A percentile compares a stretch with the other conserved stretches of the same genome.
phyloP scores from a whole-genome alignment of 2,329 filamentous ascomycete genomes.

The Xylaria sp. region DNA sequence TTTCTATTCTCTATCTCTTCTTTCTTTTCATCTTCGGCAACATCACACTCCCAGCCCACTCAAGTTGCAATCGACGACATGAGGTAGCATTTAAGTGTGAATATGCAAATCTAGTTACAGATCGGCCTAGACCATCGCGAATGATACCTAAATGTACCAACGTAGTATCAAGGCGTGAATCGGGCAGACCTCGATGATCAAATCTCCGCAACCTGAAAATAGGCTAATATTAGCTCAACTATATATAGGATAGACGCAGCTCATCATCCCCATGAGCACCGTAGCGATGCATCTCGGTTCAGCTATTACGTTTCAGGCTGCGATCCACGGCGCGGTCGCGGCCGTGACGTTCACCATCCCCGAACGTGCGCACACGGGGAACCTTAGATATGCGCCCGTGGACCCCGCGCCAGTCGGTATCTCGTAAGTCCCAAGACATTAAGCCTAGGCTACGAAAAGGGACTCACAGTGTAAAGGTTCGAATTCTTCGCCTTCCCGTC shows the following conservation, averaged over 20 bases:
- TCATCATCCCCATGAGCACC: slow-evolving; percentile 1
- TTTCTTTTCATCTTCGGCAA: no score
- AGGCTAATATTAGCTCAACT: neutral
- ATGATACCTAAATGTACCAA: neutral
- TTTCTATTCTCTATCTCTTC: no score
- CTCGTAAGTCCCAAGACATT: slow-evolving; percentile 40
- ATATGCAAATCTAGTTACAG: no score
- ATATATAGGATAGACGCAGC: slow-evolving; percentile 3
- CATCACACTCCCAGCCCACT: no score
- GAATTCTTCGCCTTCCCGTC: slow-evolving; percentile 61
- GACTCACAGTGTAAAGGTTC: slow-evolving; percentile 39
- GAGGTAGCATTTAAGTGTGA: no score
- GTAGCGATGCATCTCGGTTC: slow-evolving; percentile 8
- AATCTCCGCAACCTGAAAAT: neutral
- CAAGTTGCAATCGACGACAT: no score
- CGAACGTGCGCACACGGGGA: slow-evolving; percentile 26
- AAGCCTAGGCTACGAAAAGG: neutral
- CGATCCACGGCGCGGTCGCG: slow-evolving; percentile 14
- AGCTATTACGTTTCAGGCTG: slow-evolving; percentile 12
- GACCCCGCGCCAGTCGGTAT: slow-evolving; percentile 48
- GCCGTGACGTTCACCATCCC: slow-evolving; percentile 42
- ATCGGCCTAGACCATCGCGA: no score
- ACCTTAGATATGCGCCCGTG: slow-evolving; percentile 38
- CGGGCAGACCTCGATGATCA: neutral
- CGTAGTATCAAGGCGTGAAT: neutral